Conservation (phyloP, 1,139 yeast genomes). For the Diutina sp. region DNA sequence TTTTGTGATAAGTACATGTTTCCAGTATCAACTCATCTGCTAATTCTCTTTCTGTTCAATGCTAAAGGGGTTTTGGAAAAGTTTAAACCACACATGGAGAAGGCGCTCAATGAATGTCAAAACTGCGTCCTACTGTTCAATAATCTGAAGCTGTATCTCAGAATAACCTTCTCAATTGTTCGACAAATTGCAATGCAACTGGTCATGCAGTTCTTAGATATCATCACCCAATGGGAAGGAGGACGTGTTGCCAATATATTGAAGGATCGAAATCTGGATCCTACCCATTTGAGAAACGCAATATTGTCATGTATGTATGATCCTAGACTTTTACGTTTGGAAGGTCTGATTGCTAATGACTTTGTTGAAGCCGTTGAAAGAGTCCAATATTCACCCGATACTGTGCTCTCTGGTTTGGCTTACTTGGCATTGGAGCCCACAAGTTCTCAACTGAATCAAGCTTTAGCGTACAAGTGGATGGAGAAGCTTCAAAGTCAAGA, state of each 20-base stretch:
- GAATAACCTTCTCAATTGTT: conserved; percentile 36
- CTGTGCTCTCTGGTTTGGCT: conserved; percentile 30
- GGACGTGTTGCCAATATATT: conserved; percentile 7
- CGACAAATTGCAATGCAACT: conserved; percentile 35
- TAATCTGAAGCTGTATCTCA: conserved; percentile 35
- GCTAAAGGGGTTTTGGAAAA: conserved; percentile 23
- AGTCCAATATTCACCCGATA: conserved; percentile 3
- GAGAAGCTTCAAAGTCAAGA: not conserved
- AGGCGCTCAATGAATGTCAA: conserved; percentile 32
- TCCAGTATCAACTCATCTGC: conserved; percentile 36
- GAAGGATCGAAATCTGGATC: conserved; percentile 8
- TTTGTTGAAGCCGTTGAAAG: conserved; percentile 3
- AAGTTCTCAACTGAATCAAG: conserved; percentile 31
- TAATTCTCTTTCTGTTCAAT: conserved; percentile 48
- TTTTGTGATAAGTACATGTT: conserved; percentile 2
- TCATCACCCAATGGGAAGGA: conserved; percentile 43
- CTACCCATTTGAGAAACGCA: not conserved
- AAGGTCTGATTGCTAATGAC: conserved; percentile 25
- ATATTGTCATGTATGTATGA: not conserved
- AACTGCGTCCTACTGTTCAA: conserved; percentile 41
- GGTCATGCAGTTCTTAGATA: conserved; percentile 36
- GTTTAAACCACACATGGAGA: conserved; percentile 24
- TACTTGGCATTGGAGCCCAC: conserved; percentile 37
- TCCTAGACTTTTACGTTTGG: conserved; percentile 11
- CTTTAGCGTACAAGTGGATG: conserved; percentile 7